phyloP scores from a whole-genome alignment of 108 stramenopile genomes.

The Mayamaea pseudoterrestris region DNA sequence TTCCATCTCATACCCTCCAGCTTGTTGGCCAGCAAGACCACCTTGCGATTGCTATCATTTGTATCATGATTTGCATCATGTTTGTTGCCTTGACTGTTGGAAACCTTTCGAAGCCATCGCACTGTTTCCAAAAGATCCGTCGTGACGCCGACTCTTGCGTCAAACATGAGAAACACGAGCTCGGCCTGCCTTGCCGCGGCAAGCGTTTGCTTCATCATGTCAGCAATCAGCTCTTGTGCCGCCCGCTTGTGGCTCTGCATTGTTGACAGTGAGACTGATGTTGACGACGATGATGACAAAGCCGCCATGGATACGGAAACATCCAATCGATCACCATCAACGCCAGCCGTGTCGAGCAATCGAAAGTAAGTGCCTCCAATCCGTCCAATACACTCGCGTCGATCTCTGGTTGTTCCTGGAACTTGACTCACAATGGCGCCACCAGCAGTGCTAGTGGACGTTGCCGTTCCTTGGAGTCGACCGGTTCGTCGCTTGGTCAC shows the following conservation, averaged over 20 bases:
- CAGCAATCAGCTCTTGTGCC: constrained; percentile 3
- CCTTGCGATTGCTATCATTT: constrained; percentile 1
- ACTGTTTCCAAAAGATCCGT: constrained; percentile 57
- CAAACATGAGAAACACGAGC: constrained; percentile 69
- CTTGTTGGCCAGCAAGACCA: constrained; percentile 71
- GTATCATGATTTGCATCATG: not conserved
- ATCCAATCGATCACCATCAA: constrained; percentile 80
- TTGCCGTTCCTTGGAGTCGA: not conserved
- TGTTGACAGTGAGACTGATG: not conserved
- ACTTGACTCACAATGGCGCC: constrained; percentile 72
- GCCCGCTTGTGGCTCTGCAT: no score
- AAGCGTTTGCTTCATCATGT: constrained; percentile 77
- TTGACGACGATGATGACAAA: not conserved
- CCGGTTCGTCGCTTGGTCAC: constrained; percentile 13
- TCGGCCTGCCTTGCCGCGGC: constrained; percentile 55
- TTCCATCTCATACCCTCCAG: constrained; percentile 74
- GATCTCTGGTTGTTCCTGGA: constrained; percentile 84
- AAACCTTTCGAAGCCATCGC: constrained; percentile 64
- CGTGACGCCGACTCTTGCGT: constrained; percentile 62
- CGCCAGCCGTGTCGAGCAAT: constrained; percentile 83
- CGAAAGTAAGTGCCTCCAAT: constrained; percentile 72
- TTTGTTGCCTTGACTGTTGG: constrained; percentile 3
- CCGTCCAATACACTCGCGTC: constrained; percentile 67
- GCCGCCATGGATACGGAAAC: not conserved
- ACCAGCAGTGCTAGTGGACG: not conserved